Evolutionary conservation across 768 basidiomycete genomes (phyloP).

Genomic region (Suillus fuscotomentosus): DNA sequence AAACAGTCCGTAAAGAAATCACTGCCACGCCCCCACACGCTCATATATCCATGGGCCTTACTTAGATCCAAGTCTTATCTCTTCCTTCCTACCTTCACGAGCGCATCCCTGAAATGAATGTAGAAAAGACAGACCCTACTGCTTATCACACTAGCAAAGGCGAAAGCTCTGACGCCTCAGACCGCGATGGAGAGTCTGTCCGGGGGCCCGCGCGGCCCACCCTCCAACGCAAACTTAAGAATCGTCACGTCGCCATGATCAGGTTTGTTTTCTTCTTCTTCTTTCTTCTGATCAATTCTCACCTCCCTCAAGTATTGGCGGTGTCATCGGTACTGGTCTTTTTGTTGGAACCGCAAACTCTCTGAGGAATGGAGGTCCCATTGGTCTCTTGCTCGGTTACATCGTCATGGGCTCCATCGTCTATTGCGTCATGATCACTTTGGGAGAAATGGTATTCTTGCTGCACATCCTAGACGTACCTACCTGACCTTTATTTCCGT

Average conservation of each 20-base stretch:
- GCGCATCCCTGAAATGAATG: conserved; percentile 7
- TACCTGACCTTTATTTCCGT: conserved; percentile 51
- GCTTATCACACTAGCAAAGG: background rate
- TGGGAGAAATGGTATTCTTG: conserved; percentile 69
- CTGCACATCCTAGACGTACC: conserved; percentile 52
- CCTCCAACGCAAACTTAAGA: conserved; percentile 66
- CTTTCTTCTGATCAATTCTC: background rate
- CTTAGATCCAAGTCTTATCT: background rate
- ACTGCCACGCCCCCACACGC: background rate
- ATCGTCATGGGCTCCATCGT: conserved; percentile 63
- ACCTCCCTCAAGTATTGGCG: conserved; percentile 49
- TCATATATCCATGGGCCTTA: background rate
- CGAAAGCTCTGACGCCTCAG: conserved; percentile 15
- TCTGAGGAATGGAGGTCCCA: conserved; percentile 59
- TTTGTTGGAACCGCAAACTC: conserved; percentile 65
- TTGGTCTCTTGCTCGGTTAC: conserved; percentile 77
- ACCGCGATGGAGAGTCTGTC: conserved; percentile 21
- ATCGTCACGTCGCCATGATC: conserved; percentile 82
- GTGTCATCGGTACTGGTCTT: conserved; percentile 57
- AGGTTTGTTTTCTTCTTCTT: conserved; percentile 38
- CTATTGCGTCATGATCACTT: conserved; percentile 64
- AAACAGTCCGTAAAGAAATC: background rate
- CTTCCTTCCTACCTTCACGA: too few relatives aligned
- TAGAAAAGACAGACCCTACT: conserved; percentile 21
- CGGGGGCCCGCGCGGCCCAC: background rate